Percentiles rank a stretch among this genome's conserved stretches.
phyloP scores from a whole-genome alignment of 768 basidiomycete species.

The Lactifluus echinatus region DNA sequence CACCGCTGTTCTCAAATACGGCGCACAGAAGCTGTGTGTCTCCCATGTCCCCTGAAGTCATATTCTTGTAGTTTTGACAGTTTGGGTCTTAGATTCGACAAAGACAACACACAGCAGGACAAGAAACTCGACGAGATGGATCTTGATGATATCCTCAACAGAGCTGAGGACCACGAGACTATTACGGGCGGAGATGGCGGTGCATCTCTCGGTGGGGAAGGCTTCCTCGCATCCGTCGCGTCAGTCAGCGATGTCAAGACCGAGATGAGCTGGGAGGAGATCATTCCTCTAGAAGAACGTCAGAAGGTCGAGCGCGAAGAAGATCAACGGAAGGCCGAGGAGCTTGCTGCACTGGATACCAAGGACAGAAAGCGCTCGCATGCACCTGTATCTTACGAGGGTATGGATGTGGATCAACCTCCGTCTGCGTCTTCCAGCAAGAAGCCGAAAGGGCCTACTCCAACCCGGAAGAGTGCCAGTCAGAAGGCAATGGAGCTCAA shows the following conservation, averaged over 20 bases:
- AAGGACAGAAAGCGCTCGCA: constrained; percentile 74
- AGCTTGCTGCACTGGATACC: constrained; percentile 54
- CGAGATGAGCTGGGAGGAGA: constrained; percentile 99
- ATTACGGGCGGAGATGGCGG: constrained; percentile 75
- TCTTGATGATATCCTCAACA: constrained; percentile 93
- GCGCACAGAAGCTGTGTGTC: constrained; percentile 90
- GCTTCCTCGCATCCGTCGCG: constrained; percentile 92
- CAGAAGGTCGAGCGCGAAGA: constrained; percentile 78
- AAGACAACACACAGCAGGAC: constrained; percentile 86
- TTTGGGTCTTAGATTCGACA: constrained; percentile 69
- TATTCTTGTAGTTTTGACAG: constrained; percentile 18
- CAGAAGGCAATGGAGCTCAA: constrained; percentile 96
- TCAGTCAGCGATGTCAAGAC: constrained; percentile 97
- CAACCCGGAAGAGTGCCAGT: constrained; percentile 80
- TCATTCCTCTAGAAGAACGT: constrained; percentile 90
- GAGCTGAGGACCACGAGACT: constrained; percentile 96
- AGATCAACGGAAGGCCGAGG: constrained; percentile 63
- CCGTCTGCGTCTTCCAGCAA: constrained; percentile 52
- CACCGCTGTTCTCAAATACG: constrained; percentile 95
- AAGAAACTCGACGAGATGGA: constrained; percentile 99
- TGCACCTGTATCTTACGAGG: constrained; percentile 83
- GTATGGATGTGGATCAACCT: constrained; percentile 84
- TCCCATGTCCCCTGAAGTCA: constrained; percentile 6
- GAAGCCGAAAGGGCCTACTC: constrained; percentile 64
- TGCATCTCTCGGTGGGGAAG: constrained; percentile 93